These are phyloP conservation scores for Lophiostoma macrostomum DNA, from an alignment of 495 filamentous ascomycete species.

Conservation along the genomic window DNA sequence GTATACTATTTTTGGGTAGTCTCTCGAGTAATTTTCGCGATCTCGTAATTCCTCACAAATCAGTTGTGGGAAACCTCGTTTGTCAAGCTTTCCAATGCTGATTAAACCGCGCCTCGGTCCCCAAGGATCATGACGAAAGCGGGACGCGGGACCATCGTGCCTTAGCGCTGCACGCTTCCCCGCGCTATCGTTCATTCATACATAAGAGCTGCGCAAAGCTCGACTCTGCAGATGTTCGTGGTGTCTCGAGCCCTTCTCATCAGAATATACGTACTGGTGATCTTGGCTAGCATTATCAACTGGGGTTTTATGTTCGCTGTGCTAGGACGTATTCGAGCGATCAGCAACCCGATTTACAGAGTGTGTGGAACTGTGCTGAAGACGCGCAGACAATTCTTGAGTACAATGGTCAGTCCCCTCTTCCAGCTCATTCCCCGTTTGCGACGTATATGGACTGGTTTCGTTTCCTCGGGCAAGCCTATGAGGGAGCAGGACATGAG, in stretches of 20 bases:
- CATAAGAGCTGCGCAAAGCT: background rate
- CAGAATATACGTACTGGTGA: background rate
- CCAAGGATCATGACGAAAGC: slow-evolving; percentile 7
- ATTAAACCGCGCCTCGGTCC: slow-evolving; percentile 9
- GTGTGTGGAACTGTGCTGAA: background rate
- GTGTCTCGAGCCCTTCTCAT: slow-evolving; percentile 1
- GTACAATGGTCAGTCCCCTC: slow-evolving; percentile 4
- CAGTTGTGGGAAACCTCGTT: background rate
- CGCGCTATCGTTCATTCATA: no score
- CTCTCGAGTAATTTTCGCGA: no score
- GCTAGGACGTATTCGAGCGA: background rate
- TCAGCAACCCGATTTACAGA: slow-evolving; percentile 13
- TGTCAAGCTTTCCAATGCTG: slow-evolving; percentile 26
- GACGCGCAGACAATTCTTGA: background rate
- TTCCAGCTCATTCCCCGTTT: no score
- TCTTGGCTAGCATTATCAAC: slow-evolving; percentile 1
- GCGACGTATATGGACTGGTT: no score
- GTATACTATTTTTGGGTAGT: no score
- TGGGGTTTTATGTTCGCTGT: slow-evolving; percentile 1
- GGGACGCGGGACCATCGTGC: background rate
- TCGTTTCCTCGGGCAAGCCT: no score
- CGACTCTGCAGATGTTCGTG: background rate
- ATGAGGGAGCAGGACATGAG: no score
- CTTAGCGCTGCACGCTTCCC: no score
- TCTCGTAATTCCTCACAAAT: slow-evolving; percentile 13